Base-by-base conservation (phyloP, 306 rosid species). In the Pyrus betulifolia region DNA sequence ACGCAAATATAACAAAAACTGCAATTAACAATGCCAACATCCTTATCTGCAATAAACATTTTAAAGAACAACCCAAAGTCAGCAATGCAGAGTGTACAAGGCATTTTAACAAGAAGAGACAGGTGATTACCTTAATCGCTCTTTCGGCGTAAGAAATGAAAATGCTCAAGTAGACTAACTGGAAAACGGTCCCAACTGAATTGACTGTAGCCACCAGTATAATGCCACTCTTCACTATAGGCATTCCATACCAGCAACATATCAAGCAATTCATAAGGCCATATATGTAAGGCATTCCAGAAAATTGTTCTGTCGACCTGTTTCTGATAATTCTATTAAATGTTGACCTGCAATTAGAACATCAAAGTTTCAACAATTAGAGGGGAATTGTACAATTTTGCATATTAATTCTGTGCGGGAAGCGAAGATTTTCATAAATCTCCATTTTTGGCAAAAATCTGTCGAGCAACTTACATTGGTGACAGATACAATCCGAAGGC, bases 131-230 rank as follows among this genome's bases (percentile, higher is more conserved):
- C 86, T 73, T 85, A 4, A 17, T 59, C 17, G 62, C 57, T 55
- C 52, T 82, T 21, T 76, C 77, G 7, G 88, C 86, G 46, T 76
- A 54, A 0, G 59, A 2, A 8, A 82, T 82, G 69, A 63, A 85
- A 51, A 82, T 76, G 78, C 55, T 23, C n/a, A 82, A n/a, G 82
- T 85, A 85, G 74, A 73, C 51, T 13, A 80, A 45, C 23, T 79
- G 86, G 72, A 85, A 82, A 61, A 82, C 61, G 1, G 86, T 86
- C 45, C 86, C 88, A 76, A 82, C 42, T 35, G 80, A 82, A 69
- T 85, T 85, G 61, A 85, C 86, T 11, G 86, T 82, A 4, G 84
- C 84, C 51, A 85, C 84, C 73, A 82, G 51, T 76, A 82, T 82
- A 25, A 72, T 74, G 9, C 62, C 82, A 2, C 76, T 79, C 21